Base-by-base conservation (phyloP, 2,329 filamentous ascomycete genomes). In the Claviceps purpurea region DNA sequence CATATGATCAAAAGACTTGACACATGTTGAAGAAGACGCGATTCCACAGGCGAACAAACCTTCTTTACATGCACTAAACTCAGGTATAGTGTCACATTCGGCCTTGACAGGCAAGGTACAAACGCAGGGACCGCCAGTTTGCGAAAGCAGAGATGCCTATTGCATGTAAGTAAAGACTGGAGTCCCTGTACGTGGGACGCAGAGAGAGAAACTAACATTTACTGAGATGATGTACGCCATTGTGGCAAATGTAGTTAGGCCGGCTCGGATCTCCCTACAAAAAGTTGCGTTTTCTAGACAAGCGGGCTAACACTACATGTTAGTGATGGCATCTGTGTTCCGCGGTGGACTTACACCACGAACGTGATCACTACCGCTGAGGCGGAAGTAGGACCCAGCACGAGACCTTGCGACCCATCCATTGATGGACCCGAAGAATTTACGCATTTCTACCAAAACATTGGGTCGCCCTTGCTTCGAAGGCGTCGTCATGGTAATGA, bases 191-290 rank as follows among this genome's bases (percentile, higher is more conserved):
- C 4, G 14, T n/a, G 5, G 20, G 8, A 24, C n/a, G 5, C 34
- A 37, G 4, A 18, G 2, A 18, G 16, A 13, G 20, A 2, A 4
- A 60, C 73, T 60, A 57, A 79, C 79, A 59, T 84, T 83, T 56
- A 84, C 82, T 8, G 84, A 84, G 62, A 93, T 89, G 59, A 93
- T 91, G 67, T 90, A 91, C 14, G 86, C 84, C 87, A 89, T 89
- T 3, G 84, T 85, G 51, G 84, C 82, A 63, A 87, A 87, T 2
- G 87, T 93, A 1, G 88, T 89, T 51, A 91, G 65, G 1, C 87
- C 88, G 34, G 87, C 88, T 30, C 87, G 82, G 53, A 93, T 70
- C 66, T 93, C 88, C 22, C 81, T 85, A 56, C 87, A 81, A 65
- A 91, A 89, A 54, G 76, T 82, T 39, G 85, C 77, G 40, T 79